phyloP scores from a whole-genome alignment of 768 basidiomycete species.

The Podaxis sp. region DNA sequence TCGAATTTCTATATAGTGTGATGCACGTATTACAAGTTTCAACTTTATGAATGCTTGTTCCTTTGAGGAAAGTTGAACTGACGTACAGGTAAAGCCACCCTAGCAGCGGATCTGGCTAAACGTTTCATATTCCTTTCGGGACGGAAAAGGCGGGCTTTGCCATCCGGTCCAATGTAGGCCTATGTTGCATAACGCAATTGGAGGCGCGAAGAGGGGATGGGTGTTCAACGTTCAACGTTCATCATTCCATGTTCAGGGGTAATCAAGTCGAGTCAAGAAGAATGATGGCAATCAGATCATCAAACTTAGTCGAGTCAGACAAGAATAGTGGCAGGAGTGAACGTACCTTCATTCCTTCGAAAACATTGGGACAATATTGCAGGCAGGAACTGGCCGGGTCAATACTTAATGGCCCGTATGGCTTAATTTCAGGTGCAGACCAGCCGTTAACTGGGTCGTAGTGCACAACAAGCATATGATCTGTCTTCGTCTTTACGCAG shows the following conservation, averaged over 20 bases:
- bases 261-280: no score
- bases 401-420: slow-evolving; percentile 65
- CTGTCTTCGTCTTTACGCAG: slow-evolving; percentile 51
- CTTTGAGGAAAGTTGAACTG: not conserved
- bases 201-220: not conserved
- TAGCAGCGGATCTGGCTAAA: slow-evolving; percentile 63
- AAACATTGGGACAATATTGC: slow-evolving; percentile 84
- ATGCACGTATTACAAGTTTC: not conserved
- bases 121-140: slow-evolving; percentile 86
- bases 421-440: slow-evolving; percentile 72
- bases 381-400: slow-evolving; percentile 78
- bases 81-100: slow-evolving; percentile 72
- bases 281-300: not conserved
- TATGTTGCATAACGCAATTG: not conserved
- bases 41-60: not conserved
- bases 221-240: not conserved
- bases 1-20: slow-evolving; percentile 63
- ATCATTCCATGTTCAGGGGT: no score
- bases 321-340: not conserved
- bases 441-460: slow-evolving; percentile 67
- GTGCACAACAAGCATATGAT: slow-evolving; percentile 76
- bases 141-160: slow-evolving; percentile 75
- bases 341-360: slow-evolving; percentile 81
- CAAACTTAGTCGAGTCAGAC: not conserved
- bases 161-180: slow-evolving; percentile 67